Evolutionary conservation across 805 yeast species (phyloP), one percentile per base, ranked within the genome.

Genomic region (Cyberlindnera meyerae): DNA sequence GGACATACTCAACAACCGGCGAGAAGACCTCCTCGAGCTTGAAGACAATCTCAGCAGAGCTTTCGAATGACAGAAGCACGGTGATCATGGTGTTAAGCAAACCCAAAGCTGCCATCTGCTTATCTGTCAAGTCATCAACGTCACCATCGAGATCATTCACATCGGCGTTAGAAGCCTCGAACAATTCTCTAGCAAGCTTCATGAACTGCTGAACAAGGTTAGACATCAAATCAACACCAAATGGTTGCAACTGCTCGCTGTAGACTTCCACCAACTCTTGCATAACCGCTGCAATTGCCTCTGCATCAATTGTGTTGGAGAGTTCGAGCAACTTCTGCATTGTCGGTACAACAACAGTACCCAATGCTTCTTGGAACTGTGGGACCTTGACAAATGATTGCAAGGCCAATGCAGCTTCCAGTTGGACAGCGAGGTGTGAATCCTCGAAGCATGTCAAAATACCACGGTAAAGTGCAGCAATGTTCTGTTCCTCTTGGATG

Each of bases 231-330:
- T 82, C 81, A n/a, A 77, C 68, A 26, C 95, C 90, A 58, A 85
- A 90, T 13, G 98, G 97, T 43, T 88, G 93, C 48, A 90, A 68
- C 60, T 90, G 94, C 46, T 80, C 84, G 5, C 95, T 73, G 60
- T 82, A 93, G 40, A 75, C 77, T 54, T 89, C 96, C 21, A 90
- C 97, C 56, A 93, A 82, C 51, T 89, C 96, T 66, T 90, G 97
- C 82, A 90, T 87, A 6, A 90, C 96, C 17, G 82, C 83, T 16
- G 95, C 77, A 20, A 93, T 72, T 2, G 88, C 75, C 54, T 93
- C 98, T 40, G 82, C 78, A 52, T 90, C 98, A 46, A 89, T 77
- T 40, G 79, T 79, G 52, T 85, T 81, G 4, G 95, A 79, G 31
- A 90, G 62, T 8, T 71, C 73, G 46, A 90, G 66, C 39, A 93